phyloP scores from a whole-genome alignment of 495 filamentous ascomycete species.

The Penicillium antarcticum region DNA sequence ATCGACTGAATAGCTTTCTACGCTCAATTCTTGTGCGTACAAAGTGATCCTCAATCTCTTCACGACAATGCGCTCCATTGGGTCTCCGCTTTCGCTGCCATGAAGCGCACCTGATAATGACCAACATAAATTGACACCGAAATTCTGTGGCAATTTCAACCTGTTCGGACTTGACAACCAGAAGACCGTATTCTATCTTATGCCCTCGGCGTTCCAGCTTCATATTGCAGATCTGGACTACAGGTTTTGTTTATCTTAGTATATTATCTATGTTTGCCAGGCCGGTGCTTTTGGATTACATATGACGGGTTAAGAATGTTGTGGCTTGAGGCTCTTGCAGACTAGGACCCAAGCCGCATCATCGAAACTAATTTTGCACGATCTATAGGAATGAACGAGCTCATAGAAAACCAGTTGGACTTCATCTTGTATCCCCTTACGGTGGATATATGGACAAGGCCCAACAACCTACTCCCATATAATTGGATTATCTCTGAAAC shows the following conservation, averaged over 20 bases:
- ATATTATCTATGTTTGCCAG: conserved; percentile 6
- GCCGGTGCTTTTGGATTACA: conserved; percentile 3
- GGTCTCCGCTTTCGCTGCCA: too few species aligned
- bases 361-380: not conserved
- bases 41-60: not conserved
- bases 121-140: too few species aligned
- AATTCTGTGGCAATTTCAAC: not conserved
- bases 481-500: too few species aligned
- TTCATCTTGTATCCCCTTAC: not conserved
- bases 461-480: not conserved
- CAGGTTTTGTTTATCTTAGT: not conserved
- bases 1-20: too few species aligned
- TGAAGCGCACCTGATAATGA: too few species aligned
- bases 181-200: not conserved
- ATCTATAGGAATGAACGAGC: not conserved
- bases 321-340: not conserved
- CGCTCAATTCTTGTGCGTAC: not conserved
- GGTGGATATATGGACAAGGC: not conserved
- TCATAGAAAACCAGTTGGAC: not conserved
- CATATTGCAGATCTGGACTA: conserved; percentile 1
- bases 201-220: not conserved
- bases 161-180: conserved; percentile 1
- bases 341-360: conserved; percentile 1
- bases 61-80: too few species aligned
- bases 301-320: not conserved